Percentiles rank a stretch among this genome's conserved stretches.
phyloP scores from a whole-genome alignment of 1,284 basidiomycete genomes.

The Xerocomus amazonicus region DNA sequence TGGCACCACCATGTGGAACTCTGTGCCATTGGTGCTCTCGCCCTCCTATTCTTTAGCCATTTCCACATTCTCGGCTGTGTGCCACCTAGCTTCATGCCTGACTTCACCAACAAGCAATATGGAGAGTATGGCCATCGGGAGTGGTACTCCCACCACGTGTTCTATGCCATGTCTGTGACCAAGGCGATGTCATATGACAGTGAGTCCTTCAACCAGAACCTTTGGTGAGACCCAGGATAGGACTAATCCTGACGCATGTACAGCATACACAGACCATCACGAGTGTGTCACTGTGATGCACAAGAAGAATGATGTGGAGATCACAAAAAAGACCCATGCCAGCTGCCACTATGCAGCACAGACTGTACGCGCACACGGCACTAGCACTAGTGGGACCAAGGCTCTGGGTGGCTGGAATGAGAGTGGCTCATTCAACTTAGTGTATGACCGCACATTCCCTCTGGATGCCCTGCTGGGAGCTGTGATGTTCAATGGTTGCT shows the following conservation, averaged over 20 bases:
- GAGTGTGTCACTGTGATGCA: slow-evolving; percentile 4
- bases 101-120: slow-evolving; percentile 14
- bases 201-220: not conserved
- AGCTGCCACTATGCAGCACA: slow-evolving; percentile 1
- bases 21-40: not conserved
- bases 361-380: not conserved
- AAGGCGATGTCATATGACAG: slow-evolving; percentile 8
- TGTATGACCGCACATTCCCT: slow-evolving; percentile 3
- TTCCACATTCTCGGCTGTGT: slow-evolving; percentile 22
- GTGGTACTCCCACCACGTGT: slow-evolving; percentile 27
- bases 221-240: too few species aligned
- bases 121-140: slow-evolving; percentile 20
- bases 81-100: slow-evolving; percentile 20
- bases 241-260: not conserved
- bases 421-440: slow-evolving; percentile 4
- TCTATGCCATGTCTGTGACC: slow-evolving; percentile 10
- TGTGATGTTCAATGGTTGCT: not conserved
- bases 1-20: not conserved
- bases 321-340: slow-evolving; percentile 5
- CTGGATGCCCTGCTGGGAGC: not conserved
- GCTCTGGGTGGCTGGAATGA: slow-evolving; percentile 8
- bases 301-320: slow-evolving; percentile 3
- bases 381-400: slow-evolving; percentile 1
- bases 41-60: slow-evolving; percentile 16
- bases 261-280: not conserved